Base-by-base conservation (phyloP, 2,329 filamentous ascomycete genomes). In the Xylaria sp. region DNA sequence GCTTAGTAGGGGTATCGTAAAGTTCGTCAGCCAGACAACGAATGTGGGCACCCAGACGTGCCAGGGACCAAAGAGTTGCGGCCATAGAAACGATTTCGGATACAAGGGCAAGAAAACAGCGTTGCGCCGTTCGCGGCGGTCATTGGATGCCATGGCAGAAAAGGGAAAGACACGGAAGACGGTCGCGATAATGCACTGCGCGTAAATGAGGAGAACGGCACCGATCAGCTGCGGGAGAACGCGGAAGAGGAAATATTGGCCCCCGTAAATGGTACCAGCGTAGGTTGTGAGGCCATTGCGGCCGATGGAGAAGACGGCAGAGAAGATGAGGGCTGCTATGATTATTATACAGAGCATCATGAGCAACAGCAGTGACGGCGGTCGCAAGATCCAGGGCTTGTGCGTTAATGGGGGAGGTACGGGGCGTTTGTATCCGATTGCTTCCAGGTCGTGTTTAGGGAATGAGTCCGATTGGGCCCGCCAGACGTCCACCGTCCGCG, bases 211-310 rank as follows among this genome's bases (percentile, higher is more conserved):
- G 41, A 97, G 81, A 13, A 90, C 72, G 23, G 89, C 89, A 0
- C 90, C 93, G 15, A 97, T 76, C 0, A 97, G 82, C 65, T 94
- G 93, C 2, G 95, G 94, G 1, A 97, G 81, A 71, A 97, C 93
- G 69, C 93, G 88, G 78, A 97, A 96, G 55, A 97, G 80, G 78
- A 97, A 97, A 80, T 97, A 97, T 71, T 90, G 86, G 9, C 85
- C 85, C 58, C 90, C 91, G 68, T 92, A 91, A 65, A 93, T 90
- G 34, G 81, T 83, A 53, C 85, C 85, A 39, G 83, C 81, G 77
- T 94, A 97, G 3, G 85, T 80, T 76, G 87, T 89, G 13, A 97
- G 81, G 0, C 93, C 93, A 10, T 84, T 79, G 70, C 90, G 84
- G 5, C 80, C 78, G 43, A 84, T 80, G 12, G 91, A 93, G 81